Evolutionary conservation across 75 land plant genomes (phyloP), one percentile per base, ranked within the genome.

Genomic region (Pinus albicaulis): DNA sequence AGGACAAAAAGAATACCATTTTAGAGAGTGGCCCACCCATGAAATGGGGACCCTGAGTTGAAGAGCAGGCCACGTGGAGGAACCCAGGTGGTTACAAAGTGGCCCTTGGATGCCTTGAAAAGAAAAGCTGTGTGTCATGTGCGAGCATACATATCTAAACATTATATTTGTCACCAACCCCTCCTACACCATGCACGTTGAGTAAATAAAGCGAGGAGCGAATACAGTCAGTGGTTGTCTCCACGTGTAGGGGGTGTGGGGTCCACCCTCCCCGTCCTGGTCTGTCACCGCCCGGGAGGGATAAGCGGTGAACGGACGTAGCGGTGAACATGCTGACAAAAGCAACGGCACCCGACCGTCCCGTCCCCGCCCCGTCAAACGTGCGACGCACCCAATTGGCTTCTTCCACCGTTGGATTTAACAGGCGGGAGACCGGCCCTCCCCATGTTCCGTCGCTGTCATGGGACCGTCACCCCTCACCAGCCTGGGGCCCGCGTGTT

Each of bases 181-280:
- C 68, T 28, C 68, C 68, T 28, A 64, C 31, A 34, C 68, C 68
- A 64, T 64, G 68, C 68, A 64, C 68, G 68, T 64, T 64, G 68
- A 64, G 31, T 64, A 64, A 64, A 28, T 31, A 64, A 64, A 64
- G 68, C 7, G 6, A 31, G 8, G 7, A 6, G 38, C n/a, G 16
- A 26, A 62, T 25, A 62, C 36, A 10, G 65, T 62, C 65, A 62
- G 24, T 62, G 4, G 26, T 14, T 61, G 64, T 61, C 64, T 25
- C 36, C 16, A 3, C 68, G 19, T 34, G 17, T 13, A 64, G 34
- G 38, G 68, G 38, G 41, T 36, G 34, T 31, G 31, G 41, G 53
- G 53, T 41, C 38, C 10, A 20, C 26, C 20, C 7, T 31, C 7
- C 6, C 68, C 41, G 68, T 64, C 34, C 41, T 41, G 68, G 34